A percentile compares a stretch with the other conserved stretches of the same genome.
Evolutionary conservation across 306 rosid genomes (phyloP).

Genomic region (Albizia julibrissin): DNA sequence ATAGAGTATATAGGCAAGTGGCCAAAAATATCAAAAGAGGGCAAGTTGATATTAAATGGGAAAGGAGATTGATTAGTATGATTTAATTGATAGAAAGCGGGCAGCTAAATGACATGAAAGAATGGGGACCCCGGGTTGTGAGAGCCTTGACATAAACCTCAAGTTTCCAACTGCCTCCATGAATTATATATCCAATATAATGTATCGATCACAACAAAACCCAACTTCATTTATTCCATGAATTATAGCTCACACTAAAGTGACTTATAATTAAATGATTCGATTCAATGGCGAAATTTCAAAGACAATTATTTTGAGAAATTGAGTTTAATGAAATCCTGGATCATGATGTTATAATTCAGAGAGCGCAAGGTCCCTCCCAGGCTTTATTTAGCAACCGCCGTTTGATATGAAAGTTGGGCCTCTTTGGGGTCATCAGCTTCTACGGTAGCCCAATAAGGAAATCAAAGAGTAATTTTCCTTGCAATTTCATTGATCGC

Average conservation of each 20-base stretch:
- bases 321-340: no score
- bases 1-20: not conserved
- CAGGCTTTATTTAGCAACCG: not conserved
- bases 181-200: not conserved
- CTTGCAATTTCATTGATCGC: no score
- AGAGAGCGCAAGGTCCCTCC: not conserved
- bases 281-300: not conserved
- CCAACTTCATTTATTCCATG: not conserved
- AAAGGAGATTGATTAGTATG: conserved; percentile 1
- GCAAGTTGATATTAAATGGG: not conserved
- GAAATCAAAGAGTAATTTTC: not conserved
- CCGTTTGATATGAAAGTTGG: not conserved
- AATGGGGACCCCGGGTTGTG: conserved; percentile 4
- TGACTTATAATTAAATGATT: not conserved
- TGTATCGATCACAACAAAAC: not conserved
- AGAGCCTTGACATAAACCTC: conserved; percentile 35
- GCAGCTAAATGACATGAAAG: conserved; percentile 29
- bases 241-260: not conserved
- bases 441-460: not conserved
- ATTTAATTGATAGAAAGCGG: conserved; percentile 17
- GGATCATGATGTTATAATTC: no score
- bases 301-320: no score
- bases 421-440: not conserved
- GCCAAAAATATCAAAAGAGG: not conserved
- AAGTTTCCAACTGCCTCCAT: conserved; percentile 27